Percentiles rank a stretch among this genome's conserved stretches.
Evolutionary conservation across 2,329 filamentous ascomycete species (phyloP).

Genomic region (Cercospora sp.): DNA sequence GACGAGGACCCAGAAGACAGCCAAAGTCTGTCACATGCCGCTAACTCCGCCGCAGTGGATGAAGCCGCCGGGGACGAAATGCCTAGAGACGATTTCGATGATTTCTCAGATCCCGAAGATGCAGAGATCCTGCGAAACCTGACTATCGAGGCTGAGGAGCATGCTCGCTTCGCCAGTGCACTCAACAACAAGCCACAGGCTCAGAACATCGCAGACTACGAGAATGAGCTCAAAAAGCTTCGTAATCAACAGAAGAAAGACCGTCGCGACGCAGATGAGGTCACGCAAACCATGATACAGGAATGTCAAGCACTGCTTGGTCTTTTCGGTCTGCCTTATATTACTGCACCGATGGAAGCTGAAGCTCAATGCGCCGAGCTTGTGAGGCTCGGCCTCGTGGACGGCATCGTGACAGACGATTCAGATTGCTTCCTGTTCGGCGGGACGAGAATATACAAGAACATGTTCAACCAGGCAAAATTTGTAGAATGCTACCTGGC

Average conservation of each 20-base stretch:
- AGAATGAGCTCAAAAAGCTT: slow-evolving; percentile 80
- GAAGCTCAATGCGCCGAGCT: slow-evolving; percentile 96
- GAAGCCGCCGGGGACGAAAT: slow-evolving; percentile 36
- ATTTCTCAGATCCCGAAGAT: slow-evolving; percentile 81
- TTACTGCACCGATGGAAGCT: slow-evolving; percentile 98
- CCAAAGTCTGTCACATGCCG: slow-evolving; percentile 33
- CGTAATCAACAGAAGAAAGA: slow-evolving; percentile 97
- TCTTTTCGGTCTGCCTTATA: slow-evolving; percentile 91
- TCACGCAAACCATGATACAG: slow-evolving; percentile 91
- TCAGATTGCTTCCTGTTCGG: slow-evolving; percentile 96
- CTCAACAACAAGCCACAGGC: slow-evolving; percentile 73
- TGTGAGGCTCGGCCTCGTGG: slow-evolving; percentile 81
- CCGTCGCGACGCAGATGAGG: slow-evolving; percentile 91
- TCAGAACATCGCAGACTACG: slow-evolving; percentile 77
- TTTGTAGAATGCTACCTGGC: slow-evolving; percentile 94
- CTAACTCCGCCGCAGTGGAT: slow-evolving; percentile 37
- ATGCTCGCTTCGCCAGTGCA: slow-evolving; percentile 85
- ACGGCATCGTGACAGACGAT: slow-evolving; percentile 97
- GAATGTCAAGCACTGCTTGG: slow-evolving; percentile 90
- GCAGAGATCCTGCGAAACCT: slow-evolving; percentile 85
- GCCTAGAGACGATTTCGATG: slow-evolving; percentile 44
- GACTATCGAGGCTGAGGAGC: slow-evolving; percentile 87
- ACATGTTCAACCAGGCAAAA: slow-evolving; percentile 99
- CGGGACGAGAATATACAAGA: slow-evolving; percentile 95
- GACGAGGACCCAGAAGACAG: slow-evolving; percentile 26